A percentile compares a stretch with the other conserved stretches of the same genome.
Evolutionary conservation across 2,329 filamentous ascomycete genomes (phyloP).

Genomic region (Verticillium klebahnii): DNA sequence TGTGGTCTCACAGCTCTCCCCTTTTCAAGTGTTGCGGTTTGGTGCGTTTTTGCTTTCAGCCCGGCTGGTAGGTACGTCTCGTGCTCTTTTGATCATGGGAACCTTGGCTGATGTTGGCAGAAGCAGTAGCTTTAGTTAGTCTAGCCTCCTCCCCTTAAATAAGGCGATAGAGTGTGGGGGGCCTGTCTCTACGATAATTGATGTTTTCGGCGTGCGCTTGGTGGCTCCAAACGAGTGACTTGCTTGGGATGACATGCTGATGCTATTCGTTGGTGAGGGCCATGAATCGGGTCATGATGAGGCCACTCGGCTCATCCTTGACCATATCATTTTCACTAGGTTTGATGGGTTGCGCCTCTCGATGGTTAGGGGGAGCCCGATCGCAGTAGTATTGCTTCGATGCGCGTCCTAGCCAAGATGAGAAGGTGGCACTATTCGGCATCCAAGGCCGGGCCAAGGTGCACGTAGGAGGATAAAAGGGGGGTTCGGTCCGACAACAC

Average conservation of each 20-base stretch:
- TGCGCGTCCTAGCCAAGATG: neutral
- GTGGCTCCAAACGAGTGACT: neutral
- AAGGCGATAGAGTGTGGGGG: neutral
- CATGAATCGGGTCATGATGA: neutral
- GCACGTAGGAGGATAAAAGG: neutral
- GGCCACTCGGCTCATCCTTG: too few relatives aligned
- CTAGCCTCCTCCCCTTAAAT: neutral
- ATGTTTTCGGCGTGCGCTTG: neutral
- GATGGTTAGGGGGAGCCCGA: neutral
- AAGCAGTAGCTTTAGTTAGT: neutral
- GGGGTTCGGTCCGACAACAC: neutral
- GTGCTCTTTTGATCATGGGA: neutral
- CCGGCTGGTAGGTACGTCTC: neutral
- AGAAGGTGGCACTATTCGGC: neutral
- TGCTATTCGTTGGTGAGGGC: too few relatives aligned
- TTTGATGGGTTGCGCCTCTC: neutral
- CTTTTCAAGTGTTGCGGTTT: neutral
- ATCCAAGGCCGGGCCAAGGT: neutral
- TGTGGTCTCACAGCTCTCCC: neutral
- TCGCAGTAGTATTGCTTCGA: neutral
- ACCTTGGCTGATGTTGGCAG: neutral
- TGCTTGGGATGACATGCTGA: too few relatives aligned
- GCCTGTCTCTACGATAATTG: neutral
- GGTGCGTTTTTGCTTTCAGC: neutral
- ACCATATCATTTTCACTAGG: neutral